A percentile compares a stretch with the other conserved stretches of the same genome.
Conservation (phyloP, 2,329 filamentous ascomycete genomes). For the Teratosphaeria nubilosa region DNA sequence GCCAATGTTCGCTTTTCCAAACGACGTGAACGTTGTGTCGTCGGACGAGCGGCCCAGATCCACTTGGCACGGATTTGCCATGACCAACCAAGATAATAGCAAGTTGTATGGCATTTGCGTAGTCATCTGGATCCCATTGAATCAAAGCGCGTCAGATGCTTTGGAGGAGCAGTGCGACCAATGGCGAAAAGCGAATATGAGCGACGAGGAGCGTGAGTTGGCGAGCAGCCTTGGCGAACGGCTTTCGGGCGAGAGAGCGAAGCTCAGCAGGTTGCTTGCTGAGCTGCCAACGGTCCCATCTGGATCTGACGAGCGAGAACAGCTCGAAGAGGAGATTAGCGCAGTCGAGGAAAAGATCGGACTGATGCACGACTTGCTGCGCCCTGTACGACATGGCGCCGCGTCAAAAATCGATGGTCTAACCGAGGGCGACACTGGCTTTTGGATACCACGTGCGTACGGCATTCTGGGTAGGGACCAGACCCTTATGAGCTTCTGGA, state of each 20-base stretch:
- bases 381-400: slow-evolving; percentile 84
- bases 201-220: slow-evolving; percentile 78
- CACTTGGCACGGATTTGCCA: slow-evolving; percentile 98
- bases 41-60: slow-evolving; percentile 86
- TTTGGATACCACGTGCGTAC: slow-evolving; percentile 92
- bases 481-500: slow-evolving; percentile 85
- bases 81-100: slow-evolving; percentile 87
- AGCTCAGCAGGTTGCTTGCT: slow-evolving; percentile 78
- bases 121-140: slow-evolving; percentile 85
- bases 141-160: slow-evolving; percentile 69
- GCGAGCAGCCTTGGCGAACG: slow-evolving; percentile 85
- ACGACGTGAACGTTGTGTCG: slow-evolving; percentile 93
- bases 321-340: slow-evolving; percentile 87
- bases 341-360: slow-evolving; percentile 93
- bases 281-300: slow-evolving; percentile 71
- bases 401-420: slow-evolving; percentile 95
- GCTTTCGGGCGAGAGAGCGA: slow-evolving; percentile 75
- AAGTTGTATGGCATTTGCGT: slow-evolving; percentile 87
- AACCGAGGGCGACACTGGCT: slow-evolving; percentile 86
- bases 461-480: slow-evolving; percentile 81
- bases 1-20: slow-evolving; percentile 98
- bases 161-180: slow-evolving; percentile 55
- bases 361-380: slow-evolving; percentile 90
- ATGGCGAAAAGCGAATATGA: slow-evolving; percentile 60
- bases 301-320: slow-evolving; percentile 70